phyloP scores from a whole-genome alignment of 208 protist genomes.

The Acanthamoeba healyi region DNA sequence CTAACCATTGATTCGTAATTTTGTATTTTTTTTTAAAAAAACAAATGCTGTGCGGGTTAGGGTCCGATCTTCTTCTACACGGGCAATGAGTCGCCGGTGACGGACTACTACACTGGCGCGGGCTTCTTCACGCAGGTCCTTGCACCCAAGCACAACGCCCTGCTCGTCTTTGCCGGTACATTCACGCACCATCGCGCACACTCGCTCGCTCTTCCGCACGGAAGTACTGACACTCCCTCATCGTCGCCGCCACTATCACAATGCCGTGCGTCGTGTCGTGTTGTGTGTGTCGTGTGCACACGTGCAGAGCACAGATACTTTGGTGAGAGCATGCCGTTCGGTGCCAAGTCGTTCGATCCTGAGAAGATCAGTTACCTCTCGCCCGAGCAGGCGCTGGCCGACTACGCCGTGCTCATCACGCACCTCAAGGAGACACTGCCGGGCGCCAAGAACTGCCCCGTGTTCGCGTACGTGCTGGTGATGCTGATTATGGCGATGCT shows the following conservation, averaged over 20 bases:
- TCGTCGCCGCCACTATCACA: too few species aligned
- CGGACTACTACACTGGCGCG: conserved; percentile 59
- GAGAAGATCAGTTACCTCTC: conserved; percentile 85
- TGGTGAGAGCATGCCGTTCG: conserved; percentile 88
- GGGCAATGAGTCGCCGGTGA: conserved; percentile 77
- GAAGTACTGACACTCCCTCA: too few species aligned
- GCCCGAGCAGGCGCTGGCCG: conserved; percentile 91
- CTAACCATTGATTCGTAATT: too few species aligned
- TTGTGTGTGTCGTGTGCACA: too few species aligned
- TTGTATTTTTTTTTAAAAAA: too few species aligned
- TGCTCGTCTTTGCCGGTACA: conserved; percentile 89
- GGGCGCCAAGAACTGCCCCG: conserved; percentile 73
- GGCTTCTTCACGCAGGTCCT: conserved; percentile 87
- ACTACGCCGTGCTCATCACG: conserved; percentile 90
- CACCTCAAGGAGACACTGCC: conserved; percentile 60
- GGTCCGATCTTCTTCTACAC: conserved; percentile 61
- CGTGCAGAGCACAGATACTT: conserved; percentile 91
- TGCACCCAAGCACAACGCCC: conserved; percentile 86
- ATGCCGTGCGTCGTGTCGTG: too few species aligned
- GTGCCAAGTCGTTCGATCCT: conserved; percentile 57
- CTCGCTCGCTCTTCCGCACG: too few species aligned
- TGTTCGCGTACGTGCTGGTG: conserved; percentile 78
- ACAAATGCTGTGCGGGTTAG: not conserved
- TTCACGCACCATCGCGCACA: not conserved
- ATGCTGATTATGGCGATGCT: too few species aligned